A percentile compares a stretch with the other conserved stretches of the same genome.
Evolutionary conservation across 2,329 filamentous ascomycete species (phyloP).

Genomic region (Claviceps digitariae): DNA sequence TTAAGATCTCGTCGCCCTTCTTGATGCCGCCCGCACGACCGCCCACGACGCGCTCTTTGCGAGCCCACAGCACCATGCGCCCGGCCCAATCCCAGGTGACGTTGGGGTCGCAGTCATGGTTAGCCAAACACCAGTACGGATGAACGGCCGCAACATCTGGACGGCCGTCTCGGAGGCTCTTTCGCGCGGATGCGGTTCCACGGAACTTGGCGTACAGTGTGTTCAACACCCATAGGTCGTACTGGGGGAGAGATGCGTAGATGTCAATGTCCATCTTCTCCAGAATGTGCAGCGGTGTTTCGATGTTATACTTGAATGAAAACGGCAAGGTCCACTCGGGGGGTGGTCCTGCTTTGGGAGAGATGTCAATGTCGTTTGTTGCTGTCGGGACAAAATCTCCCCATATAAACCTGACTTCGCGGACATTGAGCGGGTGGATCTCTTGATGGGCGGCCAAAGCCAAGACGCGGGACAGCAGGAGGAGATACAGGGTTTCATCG

Average conservation of each 20-base stretch:
- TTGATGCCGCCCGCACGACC: constrained; percentile 46
- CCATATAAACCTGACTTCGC: constrained; percentile 55
- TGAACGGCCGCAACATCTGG: constrained; percentile 91
- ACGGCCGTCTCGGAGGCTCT: constrained; percentile 61
- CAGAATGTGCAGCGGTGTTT: constrained; percentile 61
- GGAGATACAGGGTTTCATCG: constrained; percentile 47
- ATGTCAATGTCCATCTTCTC: constrained; percentile 79
- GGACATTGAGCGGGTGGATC: constrained; percentile 48
- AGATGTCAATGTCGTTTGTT: constrained; percentile 39
- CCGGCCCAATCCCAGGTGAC: constrained; percentile 90
- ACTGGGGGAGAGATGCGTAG: constrained; percentile 41
- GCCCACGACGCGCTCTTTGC: constrained; percentile 43
- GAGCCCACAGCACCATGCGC: constrained; percentile 55
- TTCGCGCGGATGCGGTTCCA: constrained; percentile 77
- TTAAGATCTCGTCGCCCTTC: constrained; percentile 73
- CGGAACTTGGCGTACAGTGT: constrained; percentile 88
- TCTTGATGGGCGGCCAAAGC: constrained; percentile 51
- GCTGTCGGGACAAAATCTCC: constrained; percentile 47
- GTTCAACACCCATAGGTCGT: constrained; percentile 77
- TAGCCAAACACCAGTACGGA: constrained; percentile 90
- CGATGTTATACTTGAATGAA: constrained; percentile 62
- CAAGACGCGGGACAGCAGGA: constrained; percentile 47
- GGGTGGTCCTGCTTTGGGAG: constrained; percentile 40
- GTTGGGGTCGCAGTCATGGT: constrained; percentile 92
- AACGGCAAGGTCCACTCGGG: constrained; percentile 60